Evolutionary conservation across 768 basidiomycete genomes (phyloP).

Genomic region (Mycena pura): DNA sequence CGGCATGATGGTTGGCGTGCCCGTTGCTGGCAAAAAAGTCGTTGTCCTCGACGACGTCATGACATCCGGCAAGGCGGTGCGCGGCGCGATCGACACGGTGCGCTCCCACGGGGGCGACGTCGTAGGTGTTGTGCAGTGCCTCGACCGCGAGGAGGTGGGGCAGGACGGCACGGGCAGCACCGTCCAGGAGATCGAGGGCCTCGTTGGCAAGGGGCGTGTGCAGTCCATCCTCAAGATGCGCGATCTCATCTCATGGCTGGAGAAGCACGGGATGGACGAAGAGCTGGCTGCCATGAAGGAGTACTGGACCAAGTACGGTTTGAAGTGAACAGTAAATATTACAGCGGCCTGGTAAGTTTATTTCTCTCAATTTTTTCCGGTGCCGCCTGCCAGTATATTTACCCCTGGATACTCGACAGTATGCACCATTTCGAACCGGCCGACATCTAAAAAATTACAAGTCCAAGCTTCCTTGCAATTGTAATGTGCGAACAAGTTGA

Average conservation of each 20-base stretch:
- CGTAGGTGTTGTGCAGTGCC: constrained; percentile 85
- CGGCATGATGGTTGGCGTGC: constrained; percentile 85
- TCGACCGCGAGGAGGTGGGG: constrained; percentile 89
- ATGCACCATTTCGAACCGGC: too few relatives aligned
- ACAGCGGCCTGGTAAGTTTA: too few relatives aligned
- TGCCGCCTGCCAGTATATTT: too few relatives aligned
- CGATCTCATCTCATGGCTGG: constrained; percentile 85
- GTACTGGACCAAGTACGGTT: constrained; percentile 79
- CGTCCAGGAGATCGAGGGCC: constrained; percentile 79
- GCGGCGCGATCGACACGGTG: constrained; percentile 82
- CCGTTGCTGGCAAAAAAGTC: constrained; percentile 81
- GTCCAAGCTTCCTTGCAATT: too few relatives aligned
- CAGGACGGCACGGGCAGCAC: constrained; percentile 72
- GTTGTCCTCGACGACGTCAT: constrained; percentile 97
- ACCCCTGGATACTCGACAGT: too few relatives aligned
- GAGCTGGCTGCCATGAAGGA: constrained; percentile 75
- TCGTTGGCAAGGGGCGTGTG: constrained; percentile 76
- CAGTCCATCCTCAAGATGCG: constrained; percentile 83
- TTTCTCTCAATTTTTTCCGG: too few relatives aligned
- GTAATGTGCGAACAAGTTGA: too few relatives aligned
- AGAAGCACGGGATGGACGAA: constrained; percentile 66
- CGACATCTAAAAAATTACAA: too few relatives aligned
- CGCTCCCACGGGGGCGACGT: constrained; percentile 74
- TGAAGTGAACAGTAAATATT: too few relatives aligned
- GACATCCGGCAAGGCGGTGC: constrained; percentile 89